Evolutionary conservation across 306 rosid species (phyloP).

Genomic region (Cicer pinnatifidum): DNA sequence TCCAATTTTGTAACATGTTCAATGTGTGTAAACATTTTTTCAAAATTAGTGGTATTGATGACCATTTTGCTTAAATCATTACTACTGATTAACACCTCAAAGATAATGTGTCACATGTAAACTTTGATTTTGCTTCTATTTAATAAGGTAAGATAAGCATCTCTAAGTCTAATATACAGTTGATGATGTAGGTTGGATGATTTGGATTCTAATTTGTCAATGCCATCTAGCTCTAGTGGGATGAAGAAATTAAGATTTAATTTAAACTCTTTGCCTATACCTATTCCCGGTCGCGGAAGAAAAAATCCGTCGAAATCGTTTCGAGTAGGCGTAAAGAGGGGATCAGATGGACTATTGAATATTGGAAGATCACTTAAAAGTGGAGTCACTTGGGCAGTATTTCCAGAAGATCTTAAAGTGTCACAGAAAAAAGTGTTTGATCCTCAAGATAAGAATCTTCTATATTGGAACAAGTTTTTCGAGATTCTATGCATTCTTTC

Average conservation of each 20-base stretch:
- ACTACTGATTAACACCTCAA: too few relatives aligned
- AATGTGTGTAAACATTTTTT: too few relatives aligned
- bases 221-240: constrained; percentile 48
- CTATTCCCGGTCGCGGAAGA: constrained; percentile 48
- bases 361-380: constrained; percentile 71
- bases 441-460: constrained; percentile 81
- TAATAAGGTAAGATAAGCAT: constrained; percentile 22
- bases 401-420: constrained; percentile 78
- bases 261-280: constrained; percentile 52
- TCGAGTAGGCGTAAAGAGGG: constrained; percentile 54
- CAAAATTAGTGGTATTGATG: too few relatives aligned
- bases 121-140: not conserved
- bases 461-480: constrained; percentile 79
- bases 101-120: too few relatives aligned
- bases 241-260: constrained; percentile 64
- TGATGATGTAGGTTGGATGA: constrained; percentile 73
- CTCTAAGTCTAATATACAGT: constrained; percentile 36
- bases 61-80: too few relatives aligned
- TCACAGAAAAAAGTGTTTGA: constrained; percentile 74
- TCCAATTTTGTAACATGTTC: not conserved
- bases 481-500: constrained; percentile 80
- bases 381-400: constrained; percentile 66
- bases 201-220: constrained; percentile 55
- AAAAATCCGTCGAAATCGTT: constrained; percentile 63
- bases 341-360: constrained; percentile 78